Evolutionary conservation across 495 filamentous ascomycete genomes (phyloP).

Genomic region (Antarctomyces pellizariae): DNA sequence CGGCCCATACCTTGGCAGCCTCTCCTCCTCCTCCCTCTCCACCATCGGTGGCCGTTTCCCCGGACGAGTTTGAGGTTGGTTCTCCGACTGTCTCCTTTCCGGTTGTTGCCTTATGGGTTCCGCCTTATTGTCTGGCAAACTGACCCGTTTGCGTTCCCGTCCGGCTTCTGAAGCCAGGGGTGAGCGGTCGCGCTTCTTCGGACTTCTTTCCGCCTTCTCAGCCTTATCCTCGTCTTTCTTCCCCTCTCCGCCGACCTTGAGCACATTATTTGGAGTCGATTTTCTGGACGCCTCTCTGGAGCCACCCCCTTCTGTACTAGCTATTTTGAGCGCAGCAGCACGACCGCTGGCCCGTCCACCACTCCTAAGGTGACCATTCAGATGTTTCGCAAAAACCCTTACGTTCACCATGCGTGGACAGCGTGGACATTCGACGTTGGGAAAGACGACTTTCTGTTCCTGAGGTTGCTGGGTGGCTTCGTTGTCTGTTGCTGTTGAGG

Average conservation of each 20-base stretch:
- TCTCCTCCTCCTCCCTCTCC: too few species aligned
- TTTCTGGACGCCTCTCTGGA: slow-evolving; percentile 23
- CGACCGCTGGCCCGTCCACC: slow-evolving; percentile 44
- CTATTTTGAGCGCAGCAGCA: slow-evolving; percentile 29
- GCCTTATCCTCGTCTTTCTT: slow-evolving; percentile 29
- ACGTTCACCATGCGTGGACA: slow-evolving; percentile 37
- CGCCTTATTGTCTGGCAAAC: slow-evolving; percentile 4
- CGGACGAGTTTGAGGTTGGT: too few species aligned
- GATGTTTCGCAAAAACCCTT: slow-evolving; percentile 43
- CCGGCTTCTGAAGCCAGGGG: slow-evolving; percentile 14
- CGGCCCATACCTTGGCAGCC: too few species aligned
- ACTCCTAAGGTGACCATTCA: slow-evolving; percentile 61
- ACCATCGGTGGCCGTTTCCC: too few species aligned
- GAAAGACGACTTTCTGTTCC: slow-evolving; percentile 35
- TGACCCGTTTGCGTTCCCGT: slow-evolving; percentile 4
- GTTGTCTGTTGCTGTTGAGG: slow-evolving; percentile 19
- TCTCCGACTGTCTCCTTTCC: slow-evolving; percentile 7
- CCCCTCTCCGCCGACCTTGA: too few species aligned
- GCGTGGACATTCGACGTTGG: slow-evolving; percentile 45
- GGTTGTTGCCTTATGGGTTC: slow-evolving; percentile 7
- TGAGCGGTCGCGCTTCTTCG: slow-evolving; percentile 26
- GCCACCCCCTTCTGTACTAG: slow-evolving; percentile 22
- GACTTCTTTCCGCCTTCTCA: slow-evolving; percentile 14
- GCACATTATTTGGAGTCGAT: too few species aligned
- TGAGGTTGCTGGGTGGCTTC: slow-evolving; percentile 20